Evolutionary conservation across 352 stramenopile species (phyloP).

Genomic region (Phytophthora sansomeana): DNA sequence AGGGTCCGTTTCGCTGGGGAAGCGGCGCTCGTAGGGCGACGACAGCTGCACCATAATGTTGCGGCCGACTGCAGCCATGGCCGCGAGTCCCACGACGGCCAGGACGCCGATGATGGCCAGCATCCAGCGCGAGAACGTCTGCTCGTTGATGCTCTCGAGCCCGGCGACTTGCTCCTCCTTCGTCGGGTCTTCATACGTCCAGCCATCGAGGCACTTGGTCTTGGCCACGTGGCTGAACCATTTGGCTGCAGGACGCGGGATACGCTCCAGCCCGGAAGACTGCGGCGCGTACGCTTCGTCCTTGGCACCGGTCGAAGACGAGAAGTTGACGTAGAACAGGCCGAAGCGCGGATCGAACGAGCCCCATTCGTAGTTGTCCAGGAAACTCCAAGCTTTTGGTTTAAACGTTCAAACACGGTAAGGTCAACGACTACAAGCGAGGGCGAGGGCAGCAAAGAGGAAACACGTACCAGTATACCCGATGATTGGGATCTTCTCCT

Average conservation of each 20-base stretch:
- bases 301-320: constrained; percentile 40
- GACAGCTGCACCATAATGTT: constrained; percentile 39
- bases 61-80: constrained; percentile 27
- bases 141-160: constrained; percentile 26
- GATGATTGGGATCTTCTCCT: constrained; percentile 71
- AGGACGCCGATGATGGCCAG: constrained; percentile 24
- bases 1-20: constrained; percentile 35
- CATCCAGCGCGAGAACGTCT: constrained; percentile 31
- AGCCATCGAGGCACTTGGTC: constrained; percentile 58
- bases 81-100: constrained; percentile 14
- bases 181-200: constrained; percentile 14
- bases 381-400: constrained; percentile 82
- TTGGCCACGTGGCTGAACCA: constrained; percentile 61
- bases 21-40: constrained; percentile 16
- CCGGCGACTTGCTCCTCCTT: constrained; percentile 18
- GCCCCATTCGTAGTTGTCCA: constrained; percentile 97
- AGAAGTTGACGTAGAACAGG: constrained; percentile 74
- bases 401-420: too few relatives aligned
- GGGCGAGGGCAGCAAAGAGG: too few relatives aligned
- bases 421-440: too few relatives aligned
- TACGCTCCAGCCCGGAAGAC: constrained; percentile 41
- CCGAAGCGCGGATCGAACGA: constrained; percentile 70
- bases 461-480: constrained; percentile 77
- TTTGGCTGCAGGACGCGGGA: constrained; percentile 53
- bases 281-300: constrained; percentile 40